Conservation (phyloP, 768 basidiomycete genomes). For the Lactarius hengduanensis region DNA sequence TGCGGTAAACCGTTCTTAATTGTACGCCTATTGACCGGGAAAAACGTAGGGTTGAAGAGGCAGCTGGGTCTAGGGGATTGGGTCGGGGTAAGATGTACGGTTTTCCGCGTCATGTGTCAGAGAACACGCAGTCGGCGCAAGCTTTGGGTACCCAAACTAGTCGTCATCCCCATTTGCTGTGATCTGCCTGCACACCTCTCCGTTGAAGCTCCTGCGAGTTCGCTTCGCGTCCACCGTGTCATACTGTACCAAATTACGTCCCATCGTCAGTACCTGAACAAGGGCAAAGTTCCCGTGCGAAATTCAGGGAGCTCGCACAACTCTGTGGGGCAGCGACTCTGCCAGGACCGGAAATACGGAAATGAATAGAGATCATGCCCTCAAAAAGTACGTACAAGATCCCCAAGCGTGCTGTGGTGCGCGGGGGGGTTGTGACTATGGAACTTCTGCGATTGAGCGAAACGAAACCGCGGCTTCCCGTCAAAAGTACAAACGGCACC, state of each 20-base stretch:
- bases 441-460: neutral
- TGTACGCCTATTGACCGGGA: slow-evolving; percentile 7
- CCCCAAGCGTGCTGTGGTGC: neutral
- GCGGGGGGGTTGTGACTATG: neutral
- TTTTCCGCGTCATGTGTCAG: neutral
- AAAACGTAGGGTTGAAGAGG: neutral
- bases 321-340: neutral
- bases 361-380: slow-evolving; percentile 9
- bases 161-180: slow-evolving; percentile 4
- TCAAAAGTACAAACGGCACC: neutral
- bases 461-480: slow-evolving; percentile 2
- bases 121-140: neutral
- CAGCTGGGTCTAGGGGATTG: slow-evolving; percentile 6
- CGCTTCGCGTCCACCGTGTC: neutral
- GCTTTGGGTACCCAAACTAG: neutral
- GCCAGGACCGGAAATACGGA: slow-evolving; percentile 6
- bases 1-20: neutral
- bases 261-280: neutral
- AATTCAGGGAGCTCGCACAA: neutral
- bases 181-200: neutral
- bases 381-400: slow-evolving; percentile 20
- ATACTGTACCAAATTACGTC: neutral
- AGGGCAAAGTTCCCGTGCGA: neutral
- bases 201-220: neutral
- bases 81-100: neutral